Evolutionary conservation across 2,329 filamentous ascomycete genomes (phyloP).

Genomic region (Fusarium stilboides): DNA sequence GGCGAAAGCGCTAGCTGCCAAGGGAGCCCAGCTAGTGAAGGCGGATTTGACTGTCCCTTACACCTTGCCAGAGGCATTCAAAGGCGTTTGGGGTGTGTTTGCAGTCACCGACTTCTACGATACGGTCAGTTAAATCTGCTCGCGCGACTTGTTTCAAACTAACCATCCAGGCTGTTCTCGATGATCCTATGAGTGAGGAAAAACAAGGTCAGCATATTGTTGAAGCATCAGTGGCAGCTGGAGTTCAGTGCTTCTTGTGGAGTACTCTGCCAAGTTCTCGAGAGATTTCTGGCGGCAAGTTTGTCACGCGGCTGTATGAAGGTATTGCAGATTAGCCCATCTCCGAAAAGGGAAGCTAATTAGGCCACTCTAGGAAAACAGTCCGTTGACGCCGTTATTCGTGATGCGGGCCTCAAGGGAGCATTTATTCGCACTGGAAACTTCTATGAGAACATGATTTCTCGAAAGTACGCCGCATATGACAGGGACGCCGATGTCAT

Average conservation of each 20-base stretch:
- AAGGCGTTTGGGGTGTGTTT: constrained; percentile 29
- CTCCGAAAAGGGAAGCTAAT: background rate
- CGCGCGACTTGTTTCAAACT: background rate
- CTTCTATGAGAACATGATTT: constrained; percentile 36
- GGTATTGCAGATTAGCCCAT: background rate
- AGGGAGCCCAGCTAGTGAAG: constrained; percentile 24
- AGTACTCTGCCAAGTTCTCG: constrained; percentile 31
- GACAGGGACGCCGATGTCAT: constrained; percentile 23
- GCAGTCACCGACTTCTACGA: constrained; percentile 36
- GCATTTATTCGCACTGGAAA: constrained; percentile 31
- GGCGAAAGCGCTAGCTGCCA: constrained; percentile 21
- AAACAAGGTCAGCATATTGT: constrained; percentile 35
- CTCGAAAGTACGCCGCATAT: constrained; percentile 32
- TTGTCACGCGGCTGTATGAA: constrained; percentile 31
- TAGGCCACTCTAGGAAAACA: constrained; percentile 10
- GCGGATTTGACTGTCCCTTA: constrained; percentile 32
- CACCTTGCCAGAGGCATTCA: constrained; percentile 23
- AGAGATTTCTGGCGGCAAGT: constrained; percentile 34
- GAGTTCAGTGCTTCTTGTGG: constrained; percentile 31
- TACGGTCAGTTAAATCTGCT: constrained; percentile 9
- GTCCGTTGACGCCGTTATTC: constrained; percentile 32
- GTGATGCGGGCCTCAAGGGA: constrained; percentile 28
- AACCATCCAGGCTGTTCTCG: constrained; percentile 19
- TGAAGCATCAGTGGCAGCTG: constrained; percentile 26
- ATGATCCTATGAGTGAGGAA: constrained; percentile 36